These are phyloP conservation scores for Xylariomycetidae sp. DNA, from an alignment of 2,329 filamentous ascomycete genomes.

Conservation along the genomic window DNA sequence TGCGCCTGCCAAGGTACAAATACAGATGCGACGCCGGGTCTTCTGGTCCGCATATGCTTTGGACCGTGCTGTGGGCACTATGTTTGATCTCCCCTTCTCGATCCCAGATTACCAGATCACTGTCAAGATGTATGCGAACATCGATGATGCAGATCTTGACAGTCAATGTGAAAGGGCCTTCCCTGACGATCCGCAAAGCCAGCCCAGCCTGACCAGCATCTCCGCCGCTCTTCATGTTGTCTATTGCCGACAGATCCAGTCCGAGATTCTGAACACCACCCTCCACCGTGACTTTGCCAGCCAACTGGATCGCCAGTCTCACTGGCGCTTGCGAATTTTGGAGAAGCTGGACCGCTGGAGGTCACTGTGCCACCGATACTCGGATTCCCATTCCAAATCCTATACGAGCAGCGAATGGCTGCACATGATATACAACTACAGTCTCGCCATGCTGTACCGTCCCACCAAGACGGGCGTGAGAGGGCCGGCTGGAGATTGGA, in stretches of 20 bases:
- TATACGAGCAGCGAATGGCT: conserved; percentile 21
- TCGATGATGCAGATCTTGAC: conserved; percentile 20
- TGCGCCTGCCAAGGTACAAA: conserved; percentile 5
- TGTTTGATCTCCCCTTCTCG: conserved; percentile 21
- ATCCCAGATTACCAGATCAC: conserved; percentile 24
- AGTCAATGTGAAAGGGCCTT: conserved; percentile 5
- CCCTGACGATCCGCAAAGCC: conserved; percentile 8
- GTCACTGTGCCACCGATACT: conserved; percentile 14
- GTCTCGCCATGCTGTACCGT: conserved; percentile 21
- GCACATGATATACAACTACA: conserved; percentile 26
- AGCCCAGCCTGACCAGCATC: conserved; percentile 13
- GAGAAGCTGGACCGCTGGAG: conserved; percentile 21
- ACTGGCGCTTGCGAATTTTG: conserved; percentile 20
- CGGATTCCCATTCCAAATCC: conserved; percentile 15
- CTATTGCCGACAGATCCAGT: conserved; percentile 22
- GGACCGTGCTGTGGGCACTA: conserved; percentile 21
- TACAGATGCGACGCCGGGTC: conserved; percentile 21
- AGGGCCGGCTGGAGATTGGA: conserved; percentile 20
- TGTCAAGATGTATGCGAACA: conserved; percentile 18
- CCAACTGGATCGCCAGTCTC: conserved; percentile 12
- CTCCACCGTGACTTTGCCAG: conserved; percentile 17
- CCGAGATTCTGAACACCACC: conserved; percentile 20
- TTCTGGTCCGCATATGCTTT: conserved; percentile 27
- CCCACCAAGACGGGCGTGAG: conserved; percentile 16
- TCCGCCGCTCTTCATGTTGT: conserved; percentile 23